Base-by-base conservation (phyloP, 164 flowering plant species). In the Liriodendron chinense region DNA sequence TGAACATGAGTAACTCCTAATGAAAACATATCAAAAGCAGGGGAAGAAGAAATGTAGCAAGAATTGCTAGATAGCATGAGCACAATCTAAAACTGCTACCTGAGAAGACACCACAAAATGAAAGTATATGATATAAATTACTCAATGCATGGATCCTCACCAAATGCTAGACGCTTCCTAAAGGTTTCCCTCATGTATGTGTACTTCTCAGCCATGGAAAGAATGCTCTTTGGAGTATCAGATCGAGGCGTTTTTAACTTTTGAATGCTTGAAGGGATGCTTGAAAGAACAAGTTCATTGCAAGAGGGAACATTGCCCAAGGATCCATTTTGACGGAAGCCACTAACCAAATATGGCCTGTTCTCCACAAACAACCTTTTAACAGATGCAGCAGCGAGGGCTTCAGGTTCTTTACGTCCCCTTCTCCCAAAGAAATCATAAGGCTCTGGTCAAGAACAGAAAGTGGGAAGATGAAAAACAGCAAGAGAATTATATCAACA, bases 391-490 rank as follows among this genome's bases (percentile, higher is more conserved):
- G 98, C 96, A 77, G 94, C 90, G 71, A 91, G 88, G 66, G 85
- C 94, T 82, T 91, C 98, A 65, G 98, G 98, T 83, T 90, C 99
- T 80, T 94, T 91, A 61, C 92, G 82, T 28, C 98, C 99, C 75
- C 98, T 87, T 84, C 99, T 88, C 78, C 89, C 89, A 78, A 87
- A 72, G 80, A 85, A 82, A 82, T 86, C 85, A 75, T 91, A 94
- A 72, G 99, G 99, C 78, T 96, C 99, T 96, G 85, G 28, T 24
- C 34, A 80, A 47, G 23, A 74, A 70, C 18, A 48, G 20, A 57
- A 71, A 61, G 43, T 10, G 71, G 79, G n/a, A 69, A 21, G 16
- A 72, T 24, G 24, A 70, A 48, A 65, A 49, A 75, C 63, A 24
- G 34, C 10, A 62, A 4, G 21, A 66, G n/a, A 67, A 21, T 12